These are phyloP conservation scores for Xylariaceae sp. DNA, from an alignment of 2,329 filamentous ascomycete species.

Conservation along the genomic window DNA sequence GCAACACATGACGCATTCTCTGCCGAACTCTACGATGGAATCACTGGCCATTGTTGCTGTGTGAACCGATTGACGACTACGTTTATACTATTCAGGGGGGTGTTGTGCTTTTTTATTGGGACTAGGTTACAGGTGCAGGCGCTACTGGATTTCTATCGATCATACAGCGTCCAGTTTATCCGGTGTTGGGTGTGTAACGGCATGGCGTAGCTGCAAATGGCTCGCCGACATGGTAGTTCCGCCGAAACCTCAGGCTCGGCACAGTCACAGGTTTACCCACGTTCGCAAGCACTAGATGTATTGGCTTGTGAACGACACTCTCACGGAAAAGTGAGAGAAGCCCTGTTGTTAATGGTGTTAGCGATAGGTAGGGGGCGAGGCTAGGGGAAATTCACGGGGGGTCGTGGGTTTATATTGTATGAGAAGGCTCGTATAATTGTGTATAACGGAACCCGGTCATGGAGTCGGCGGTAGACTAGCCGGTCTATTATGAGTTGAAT, in stretches of 20 bases:
- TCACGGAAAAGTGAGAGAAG: not conserved
- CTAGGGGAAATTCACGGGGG: not conserved
- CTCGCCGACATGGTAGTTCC: slow-evolving; percentile 2
- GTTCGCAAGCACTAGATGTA: slow-evolving; percentile 11
- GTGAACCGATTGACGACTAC: slow-evolving; percentile 13
- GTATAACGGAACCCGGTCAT: slow-evolving; percentile 6
- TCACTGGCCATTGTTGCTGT: slow-evolving; percentile 7
- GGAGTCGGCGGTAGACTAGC: not conserved
- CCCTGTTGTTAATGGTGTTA: not conserved
- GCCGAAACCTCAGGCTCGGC: slow-evolving; percentile 1
- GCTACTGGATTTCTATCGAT: slow-evolving; percentile 14
- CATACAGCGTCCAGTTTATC: slow-evolving; percentile 12
- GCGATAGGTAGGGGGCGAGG: slow-evolving; percentile 2
- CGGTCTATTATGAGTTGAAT: slow-evolving; percentile 1
- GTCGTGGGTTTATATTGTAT: slow-evolving; percentile 14
- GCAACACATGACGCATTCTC: slow-evolving; percentile 15
- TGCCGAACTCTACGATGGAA: slow-evolving; percentile 20
- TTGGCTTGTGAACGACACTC: slow-evolving; percentile 8
- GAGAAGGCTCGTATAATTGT: slow-evolving; percentile 14
- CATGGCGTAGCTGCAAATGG: not conserved
- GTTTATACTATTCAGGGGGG: slow-evolving; percentile 10
- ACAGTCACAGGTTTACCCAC: not conserved
- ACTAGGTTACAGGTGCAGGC: slow-evolving; percentile 11
- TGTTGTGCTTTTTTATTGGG: slow-evolving; percentile 11
- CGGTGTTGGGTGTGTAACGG: slow-evolving; percentile 14